Percentiles rank a stretch among this genome's conserved stretches.
These are phyloP conservation scores for Tripterygium wilfordii DNA, from an alignment of 177 flowering plant genomes.

Conservation along the genomic window DNA sequence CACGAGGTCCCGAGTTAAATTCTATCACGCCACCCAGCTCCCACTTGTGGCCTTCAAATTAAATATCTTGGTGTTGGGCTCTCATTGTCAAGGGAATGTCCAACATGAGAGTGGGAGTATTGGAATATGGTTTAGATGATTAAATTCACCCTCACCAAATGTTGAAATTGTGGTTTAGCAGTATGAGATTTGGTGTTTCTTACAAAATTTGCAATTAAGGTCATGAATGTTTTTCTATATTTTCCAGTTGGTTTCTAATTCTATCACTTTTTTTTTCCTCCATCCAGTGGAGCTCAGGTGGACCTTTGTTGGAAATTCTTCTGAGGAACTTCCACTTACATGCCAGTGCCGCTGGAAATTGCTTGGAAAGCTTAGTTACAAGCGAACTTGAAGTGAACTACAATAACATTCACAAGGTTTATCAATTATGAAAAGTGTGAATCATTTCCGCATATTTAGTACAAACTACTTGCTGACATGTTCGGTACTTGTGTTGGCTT, in stretches of 20 bases:
- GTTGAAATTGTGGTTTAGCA: no score
- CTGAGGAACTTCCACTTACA: conserved; percentile 34
- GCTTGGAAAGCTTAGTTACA: conserved; percentile 29
- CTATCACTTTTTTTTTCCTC: not conserved
- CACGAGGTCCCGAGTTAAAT: no score
- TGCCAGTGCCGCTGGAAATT: conserved; percentile 20
- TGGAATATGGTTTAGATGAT: no score
- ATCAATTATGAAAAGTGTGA: not conserved
- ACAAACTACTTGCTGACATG: not conserved
- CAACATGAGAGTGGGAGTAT: no score
- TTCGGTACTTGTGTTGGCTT: conserved; percentile 6
- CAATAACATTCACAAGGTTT: conserved; percentile 84
- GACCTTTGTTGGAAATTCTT: conserved; percentile 66
- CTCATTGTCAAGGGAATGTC: no score
- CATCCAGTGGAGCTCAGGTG: conserved; percentile 67
- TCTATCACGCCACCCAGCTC: no score
- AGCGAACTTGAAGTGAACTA: conserved; percentile 73
- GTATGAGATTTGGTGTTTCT: no score
- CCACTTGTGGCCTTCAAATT: no score
- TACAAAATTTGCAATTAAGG: no score
- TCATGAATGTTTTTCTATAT: not conserved
- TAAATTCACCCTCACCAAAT: no score
- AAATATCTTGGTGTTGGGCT: no score
- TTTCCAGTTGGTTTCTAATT: not conserved
- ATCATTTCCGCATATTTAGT: not conserved